Base-by-base conservation (phyloP, 75 land plant species). In the Pinus albicaulis region DNA sequence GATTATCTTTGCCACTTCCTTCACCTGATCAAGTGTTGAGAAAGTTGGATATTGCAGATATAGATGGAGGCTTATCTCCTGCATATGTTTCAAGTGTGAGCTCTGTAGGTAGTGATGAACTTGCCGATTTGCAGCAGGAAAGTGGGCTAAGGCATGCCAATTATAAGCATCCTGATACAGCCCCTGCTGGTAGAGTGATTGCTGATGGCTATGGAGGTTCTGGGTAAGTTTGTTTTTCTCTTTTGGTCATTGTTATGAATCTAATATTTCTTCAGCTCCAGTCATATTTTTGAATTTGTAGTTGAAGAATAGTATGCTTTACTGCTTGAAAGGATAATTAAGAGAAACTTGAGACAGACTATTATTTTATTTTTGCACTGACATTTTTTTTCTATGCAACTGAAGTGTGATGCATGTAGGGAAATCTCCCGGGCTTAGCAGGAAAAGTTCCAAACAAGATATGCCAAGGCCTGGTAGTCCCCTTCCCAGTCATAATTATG, bases 91-190 rank as follows among this genome's bases (percentile, higher is more conserved):
- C 87, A 48, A 84, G 93, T 76, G 84, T 75, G 34, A 59, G 82
- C 58, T 89, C 91, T 31, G 58, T 62, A 74, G 91, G 81, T 41
- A 91, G 93, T 85, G 85, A 84, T 79, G 93, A 88, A 70, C 78
- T 77, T 38, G 34, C 76, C 60, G 85, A 89, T n/a, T 84, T 90
- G 58, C 77, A 56, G 11, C 78, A 65, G 13, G 24, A 56, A 63
- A 74, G n/a, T 59, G 41, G 38, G 22, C 25, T 44, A 57, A 13
- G 20, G 6, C 69, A 74, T 56, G 85, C 66, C 8, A 82, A 86
- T 71, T 90, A 85, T 56, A 79, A 23, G 19, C 82, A 86, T 23
- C 69, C 57, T 82, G 91, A 83, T 53, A 73, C 6, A 84, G 87
- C 84, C 5, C 76, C 66, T 79, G 79, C 73, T 23, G 75, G 62